Evolutionary conservation across 257 asterid species (phyloP).

Genomic region (Agastache rugosa): DNA sequence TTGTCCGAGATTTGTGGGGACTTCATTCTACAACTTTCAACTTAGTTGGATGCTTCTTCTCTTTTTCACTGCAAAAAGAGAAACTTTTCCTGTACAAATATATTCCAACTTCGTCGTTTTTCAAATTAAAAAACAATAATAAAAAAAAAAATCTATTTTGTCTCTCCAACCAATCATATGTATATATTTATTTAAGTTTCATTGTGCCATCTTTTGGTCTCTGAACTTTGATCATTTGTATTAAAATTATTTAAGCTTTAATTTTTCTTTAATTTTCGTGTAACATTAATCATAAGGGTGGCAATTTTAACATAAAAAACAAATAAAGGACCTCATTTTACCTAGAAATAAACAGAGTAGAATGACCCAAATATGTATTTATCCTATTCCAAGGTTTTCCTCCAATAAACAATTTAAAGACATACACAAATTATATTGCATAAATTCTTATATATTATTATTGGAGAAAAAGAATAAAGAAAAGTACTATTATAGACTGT

Average conservation of each 20-base stretch:
- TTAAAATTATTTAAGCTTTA: no score
- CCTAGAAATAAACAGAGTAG: not conserved
- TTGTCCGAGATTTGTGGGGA: constrained; percentile 40
- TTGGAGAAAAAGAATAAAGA: not conserved
- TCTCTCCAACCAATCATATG: not conserved
- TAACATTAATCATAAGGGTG: no score
- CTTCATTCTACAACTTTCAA: constrained; percentile 7
- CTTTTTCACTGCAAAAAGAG: not conserved
- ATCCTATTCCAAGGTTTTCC: not conserved
- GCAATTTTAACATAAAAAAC: no score
- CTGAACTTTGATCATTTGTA: no score
- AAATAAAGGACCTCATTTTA: no score
- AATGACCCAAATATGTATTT: no score
- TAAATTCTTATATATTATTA: not conserved
- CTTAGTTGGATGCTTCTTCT: constrained; percentile 8
- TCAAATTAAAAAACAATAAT: no score
- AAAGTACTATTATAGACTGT: not conserved
- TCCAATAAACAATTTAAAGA: no score
- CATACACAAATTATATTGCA: not conserved
- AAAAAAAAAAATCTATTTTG: no score
- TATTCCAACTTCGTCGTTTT: not conserved
- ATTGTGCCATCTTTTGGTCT: no score
- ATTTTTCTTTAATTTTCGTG: no score
- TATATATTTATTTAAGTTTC: no score
- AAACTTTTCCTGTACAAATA: constrained; percentile 9